Percentiles rank a stretch among this genome's conserved stretches.
Conservation (phyloP, 768 basidiomycete species). For the Agaricus subrufescens region DNA sequence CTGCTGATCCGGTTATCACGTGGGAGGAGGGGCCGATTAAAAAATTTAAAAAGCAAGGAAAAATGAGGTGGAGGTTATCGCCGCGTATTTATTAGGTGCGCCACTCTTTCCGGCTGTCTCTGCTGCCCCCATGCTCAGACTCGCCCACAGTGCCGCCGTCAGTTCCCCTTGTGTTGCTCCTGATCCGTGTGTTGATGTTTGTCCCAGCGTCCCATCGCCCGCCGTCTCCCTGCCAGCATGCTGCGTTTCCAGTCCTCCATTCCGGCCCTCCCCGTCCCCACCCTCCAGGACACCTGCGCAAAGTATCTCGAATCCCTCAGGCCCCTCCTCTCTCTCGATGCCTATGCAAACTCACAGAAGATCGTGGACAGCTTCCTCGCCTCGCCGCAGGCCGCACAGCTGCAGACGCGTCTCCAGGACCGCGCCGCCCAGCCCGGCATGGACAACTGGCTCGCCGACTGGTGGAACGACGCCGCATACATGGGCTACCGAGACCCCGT, state of each 20-base stretch:
- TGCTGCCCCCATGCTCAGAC: background rate
- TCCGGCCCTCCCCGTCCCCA: constrained; percentile 78
- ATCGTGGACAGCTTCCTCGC: constrained; percentile 64
- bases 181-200: too few relatives aligned
- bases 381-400: constrained; percentile 61
- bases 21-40: background rate
- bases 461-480: constrained; percentile 96
- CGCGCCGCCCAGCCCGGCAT: constrained; percentile 58
- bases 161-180: background rate
- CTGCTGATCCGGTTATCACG: constrained; percentile 6
- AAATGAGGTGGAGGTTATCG: constrained; percentile 1
- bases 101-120: background rate
- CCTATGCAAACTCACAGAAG: constrained; percentile 52
- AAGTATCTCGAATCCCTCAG: constrained; percentile 87
- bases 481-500: constrained; percentile 88
- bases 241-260: constrained; percentile 69
- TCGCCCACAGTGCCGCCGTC: constrained; percentile 14
- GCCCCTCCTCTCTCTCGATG: constrained; percentile 66
- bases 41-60: background rate
- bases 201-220: too few relatives aligned
- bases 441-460: constrained; percentile 89
- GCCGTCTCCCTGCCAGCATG: constrained; percentile 50
- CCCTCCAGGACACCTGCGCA: constrained; percentile 72
- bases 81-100: constrained; percentile 4
- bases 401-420: constrained; percentile 75